Base-by-base conservation (phyloP, 1,139 yeast genomes). In the Barnettozyma hawaiiensis region DNA sequence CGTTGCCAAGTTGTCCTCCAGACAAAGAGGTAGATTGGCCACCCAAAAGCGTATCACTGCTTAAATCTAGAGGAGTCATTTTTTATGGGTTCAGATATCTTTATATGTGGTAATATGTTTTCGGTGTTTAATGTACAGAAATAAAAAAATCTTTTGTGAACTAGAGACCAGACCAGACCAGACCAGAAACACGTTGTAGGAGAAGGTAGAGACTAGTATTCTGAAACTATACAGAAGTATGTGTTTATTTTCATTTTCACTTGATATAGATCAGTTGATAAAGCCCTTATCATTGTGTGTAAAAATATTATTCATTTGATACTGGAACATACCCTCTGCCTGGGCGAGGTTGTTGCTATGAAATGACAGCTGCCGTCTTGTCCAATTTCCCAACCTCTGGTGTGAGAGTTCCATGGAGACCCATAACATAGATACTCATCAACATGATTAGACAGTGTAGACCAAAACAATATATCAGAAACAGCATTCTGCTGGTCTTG, bases 21-120 rank as follows among this genome's bases (percentile, higher is more conserved):
- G 96, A 83, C 96, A 87, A 78, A 82, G 78, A 73, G 96, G 95
- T 73, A 85, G 94, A 78, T 75, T 83, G 66, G 81, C 89, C 67
- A 69, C 86, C 69, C 90, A 83, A 77, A 85, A 85, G 82, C 75
- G 78, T 64, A 70, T 75, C 59, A 61, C 81, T 63, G 76, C 77
- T 66, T 67, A 65, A 64, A 50, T 47, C 41, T 31, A 34, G 31
- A 35, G n/a, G 22, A 35, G 32, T 22, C 23, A 35, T 31, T 36
- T 15, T 31, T 36, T 15, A 36, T 28, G 20, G 19, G 33, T 18
- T 23, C 31, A 28, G 22, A 29, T 34, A 26, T 28, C 34, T 40
- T 41, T 33, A 41, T 33, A 41, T 41, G 44, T 41, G 46, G 44
- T 41, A 37, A 44, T 43, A 41, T 20, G 43, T 40, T 38, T 40